Evolutionary conservation across 768 basidiomycete species (phyloP).

Genomic region (Pleurotus pulmonarius): DNA sequence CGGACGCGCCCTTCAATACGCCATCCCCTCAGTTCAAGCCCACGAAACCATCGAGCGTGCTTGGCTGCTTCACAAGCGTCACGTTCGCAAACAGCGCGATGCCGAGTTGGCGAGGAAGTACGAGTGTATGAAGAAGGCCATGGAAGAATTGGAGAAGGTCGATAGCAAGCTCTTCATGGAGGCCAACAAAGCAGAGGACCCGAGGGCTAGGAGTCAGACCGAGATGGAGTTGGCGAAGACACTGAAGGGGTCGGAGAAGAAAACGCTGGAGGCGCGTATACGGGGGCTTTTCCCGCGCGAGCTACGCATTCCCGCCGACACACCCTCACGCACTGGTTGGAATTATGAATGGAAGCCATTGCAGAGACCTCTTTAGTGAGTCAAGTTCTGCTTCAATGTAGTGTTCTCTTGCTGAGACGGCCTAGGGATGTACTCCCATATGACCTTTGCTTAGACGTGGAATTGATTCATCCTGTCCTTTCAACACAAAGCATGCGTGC

Average conservation of each 20-base stretch:
- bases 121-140: slow-evolving; percentile 76
- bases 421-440: too few species aligned
- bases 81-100: slow-evolving; percentile 64
- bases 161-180: slow-evolving; percentile 61
- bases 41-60: slow-evolving; percentile 92
- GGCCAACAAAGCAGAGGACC: slow-evolving; percentile 73
- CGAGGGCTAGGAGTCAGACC: slow-evolving; percentile 36
- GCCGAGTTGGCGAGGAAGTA: slow-evolving; percentile 75
- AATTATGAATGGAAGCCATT: slow-evolving; percentile 81
- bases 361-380: slow-evolving; percentile 41
- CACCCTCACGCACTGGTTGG: slow-evolving; percentile 79
- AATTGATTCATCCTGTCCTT: too few species aligned
- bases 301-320: slow-evolving; percentile 80
- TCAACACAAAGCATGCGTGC: background rate
- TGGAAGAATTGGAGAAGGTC: slow-evolving; percentile 70
- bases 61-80: slow-evolving; percentile 79
- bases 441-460: too few species aligned
- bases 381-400: too few species aligned
- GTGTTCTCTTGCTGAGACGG: too few species aligned
- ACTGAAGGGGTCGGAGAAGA: slow-evolving; percentile 62
- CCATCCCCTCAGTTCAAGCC: slow-evolving; percentile 86
- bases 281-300: slow-evolving; percentile 88
- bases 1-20: slow-evolving; percentile 67
- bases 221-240: slow-evolving; percentile 61
- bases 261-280: slow-evolving; percentile 71